Evolutionary conservation across 805 yeast species (phyloP), one percentile per base, ranked within the genome.

Genomic region (Metschnikowia similis): DNA sequence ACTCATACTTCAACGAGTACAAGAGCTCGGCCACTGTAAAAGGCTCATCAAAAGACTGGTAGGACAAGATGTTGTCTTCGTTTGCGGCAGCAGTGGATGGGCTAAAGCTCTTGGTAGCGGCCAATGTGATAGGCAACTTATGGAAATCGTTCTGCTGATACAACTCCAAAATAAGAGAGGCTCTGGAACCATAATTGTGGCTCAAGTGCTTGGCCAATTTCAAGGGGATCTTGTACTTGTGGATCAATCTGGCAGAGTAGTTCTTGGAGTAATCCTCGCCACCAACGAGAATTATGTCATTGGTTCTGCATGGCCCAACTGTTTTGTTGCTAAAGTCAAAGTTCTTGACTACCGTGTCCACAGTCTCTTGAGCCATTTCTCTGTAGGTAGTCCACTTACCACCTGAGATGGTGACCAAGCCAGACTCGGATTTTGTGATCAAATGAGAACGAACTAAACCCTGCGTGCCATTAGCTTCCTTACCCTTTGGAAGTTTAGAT

Each of bases 381-480:
- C 97, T 81, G 76, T 91, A 92, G 35, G 98, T 91, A 48, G 98
- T 91, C 98, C 98, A 91, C 74, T 91, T 91, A 67, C 98, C 98
- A 62, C 97, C 98, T 16, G 96, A 85, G 57, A 91, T 87, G 36
- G 98, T 91, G 36, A 91, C 76, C 58, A 91, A 79, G 27, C 92
- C 94, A 49, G 86, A 77, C 51, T 77, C 82, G 32, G 95, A 80
- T 30, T 81, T 76, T 61, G 85, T 79, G 48, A 91, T 78, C 60
- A 91, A 76, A 70, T 91, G 98, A 58, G 88, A 86, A 74, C 98
- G 85, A 40, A 91, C 98, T 56, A 91, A 76, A 47, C 90, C 91
- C 72, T 90, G 94, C 51, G 97, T 91, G 42, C 84, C 75, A 30
- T 67, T 64, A 16, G 63, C 64, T 41, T 72, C 69, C 56, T 72